Base-by-base conservation (phyloP, 305 asterid species). In the Fraxinus ornus region DNA sequence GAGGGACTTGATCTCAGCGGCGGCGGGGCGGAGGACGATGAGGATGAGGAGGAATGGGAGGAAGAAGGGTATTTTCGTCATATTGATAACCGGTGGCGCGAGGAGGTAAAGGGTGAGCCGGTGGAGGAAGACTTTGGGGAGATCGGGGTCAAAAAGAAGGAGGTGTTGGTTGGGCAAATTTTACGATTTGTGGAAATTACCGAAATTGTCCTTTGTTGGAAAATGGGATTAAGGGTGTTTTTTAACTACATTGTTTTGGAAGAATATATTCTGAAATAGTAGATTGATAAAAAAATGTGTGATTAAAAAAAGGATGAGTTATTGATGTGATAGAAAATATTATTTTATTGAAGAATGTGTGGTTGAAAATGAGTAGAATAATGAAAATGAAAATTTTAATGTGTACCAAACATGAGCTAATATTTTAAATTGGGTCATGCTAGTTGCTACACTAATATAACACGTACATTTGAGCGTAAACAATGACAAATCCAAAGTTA, bases 1-100 rank as follows among this genome's bases (percentile, higher is more conserved):
- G 3, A 92, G 90, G 83, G 89, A 92, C 86, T 94, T 94, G 79
- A 94, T 93, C 91, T 96, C 99, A 70, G 91, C 98, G 81, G 89
- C 74, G 85, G 90, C n/a, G 84, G 80, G 74, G 30, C 91, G 87
- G 79, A 89, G 32, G 41, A 92, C 77, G 79, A 81, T 62, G 83
- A 88, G 77, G 81, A 89, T 57, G 44, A 85, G 66, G 52, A 80
- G 76, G 36, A 82, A 28, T 71, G 87, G 86, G 85, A 90, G 84
- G 83, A 85, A 0, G 78, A 85, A 70, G 83, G 84, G 89, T 70
- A 83, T 64, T 84, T 90, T 91, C 84, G 91, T 76, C 99, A 94
- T 95, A 83, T 83, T 57, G 82, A 28, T 70, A 26, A 70, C 76
- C 33, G 80, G 83, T 12, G 74, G 85, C 41, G 72, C 77, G 26